A percentile compares a stretch with the other conserved stretches of the same genome.
These are phyloP conservation scores for Trichoderma harzianum DNA, from an alignment of 2,329 filamentous ascomycete species.

Conservation along the genomic window DNA sequence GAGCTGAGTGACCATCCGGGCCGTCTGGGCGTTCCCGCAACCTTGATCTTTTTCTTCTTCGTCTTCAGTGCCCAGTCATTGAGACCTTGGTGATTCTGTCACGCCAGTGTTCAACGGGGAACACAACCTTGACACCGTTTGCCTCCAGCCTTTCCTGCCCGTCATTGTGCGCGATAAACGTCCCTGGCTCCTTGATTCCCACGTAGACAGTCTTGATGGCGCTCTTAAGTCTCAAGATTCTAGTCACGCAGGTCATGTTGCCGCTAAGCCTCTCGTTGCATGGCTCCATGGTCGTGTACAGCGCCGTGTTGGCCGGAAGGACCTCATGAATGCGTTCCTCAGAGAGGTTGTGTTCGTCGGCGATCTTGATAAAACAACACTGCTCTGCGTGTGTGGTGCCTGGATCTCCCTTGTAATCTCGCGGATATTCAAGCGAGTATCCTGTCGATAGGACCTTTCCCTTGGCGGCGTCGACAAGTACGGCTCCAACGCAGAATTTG, in stretches of 20 bases:
- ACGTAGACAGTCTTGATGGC: slow-evolving; percentile 38
- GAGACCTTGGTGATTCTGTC: slow-evolving; percentile 50
- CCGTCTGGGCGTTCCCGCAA: background rate
- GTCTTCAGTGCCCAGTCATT: background rate
- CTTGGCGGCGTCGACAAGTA: slow-evolving; percentile 37
- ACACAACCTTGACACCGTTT: slow-evolving; percentile 27
- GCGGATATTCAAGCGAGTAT: slow-evolving; percentile 39
- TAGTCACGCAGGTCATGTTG: slow-evolving; percentile 36
- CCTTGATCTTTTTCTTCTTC: background rate
- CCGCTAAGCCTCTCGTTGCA: slow-evolving; percentile 41
- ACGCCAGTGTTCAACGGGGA: slow-evolving; percentile 41
- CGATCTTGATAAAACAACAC: slow-evolving; percentile 44
- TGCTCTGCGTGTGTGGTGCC: slow-evolving; percentile 42
- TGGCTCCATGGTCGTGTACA: slow-evolving; percentile 47
- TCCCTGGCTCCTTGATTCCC: slow-evolving; percentile 38
- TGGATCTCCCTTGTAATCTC: slow-evolving; percentile 35
- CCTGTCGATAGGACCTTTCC: slow-evolving; percentile 40
- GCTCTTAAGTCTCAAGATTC: slow-evolving; percentile 33
- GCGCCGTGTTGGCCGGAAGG: slow-evolving; percentile 36
- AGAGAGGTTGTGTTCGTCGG: slow-evolving; percentile 33
- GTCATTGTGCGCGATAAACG: slow-evolving; percentile 35
- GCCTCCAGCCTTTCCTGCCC: slow-evolving; percentile 27
- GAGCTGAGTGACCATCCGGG: background rate
- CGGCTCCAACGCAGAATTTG: slow-evolving; percentile 43
- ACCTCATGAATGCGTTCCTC: slow-evolving; percentile 36